Evolutionary conservation across 495 filamentous ascomycete species (phyloP), one percentile per base, ranked within the genome.

Genomic region (Poronia punctata): DNA sequence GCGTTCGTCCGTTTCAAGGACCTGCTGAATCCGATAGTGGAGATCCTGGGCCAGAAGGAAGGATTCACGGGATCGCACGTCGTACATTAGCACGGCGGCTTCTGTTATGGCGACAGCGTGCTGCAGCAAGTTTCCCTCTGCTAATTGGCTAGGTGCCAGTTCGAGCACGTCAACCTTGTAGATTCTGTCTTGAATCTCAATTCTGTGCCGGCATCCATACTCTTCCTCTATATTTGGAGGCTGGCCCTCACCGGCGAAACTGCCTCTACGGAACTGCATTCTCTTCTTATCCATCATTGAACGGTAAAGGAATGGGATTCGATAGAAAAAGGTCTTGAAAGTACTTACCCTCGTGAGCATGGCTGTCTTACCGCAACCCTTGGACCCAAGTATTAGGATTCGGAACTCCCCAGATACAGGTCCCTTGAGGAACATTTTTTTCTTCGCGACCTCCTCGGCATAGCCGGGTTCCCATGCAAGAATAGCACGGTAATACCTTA

Each of bases 311-410:
- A 18, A 36, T 19, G 15, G 22, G 25, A 14, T 9, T 36, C 9
- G 2, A 43, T 21, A 38, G 14, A 4, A 26, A 16, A 22, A 17
- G n/a, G 12, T 19, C n/a, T 26, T 21, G 40, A 5, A 26, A 26
- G 12, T 8, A 14, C 31, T 36, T 59, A 69, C 67, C 38, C 53
- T 53, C 0, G 61, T 65, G 4, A 71, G 41, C 9, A 71, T 50
- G 9, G 63, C 53, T 2, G 66, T 67, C 49, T 71, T 71, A 10
- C 67, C 66, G 30, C 52, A 54, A 1, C 60, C 63, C 8, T 64
- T 59, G 0, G 51, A 58, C 17, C 67, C 67, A 14, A 70, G 44
- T 18, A 70, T 53, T 11, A 71, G 49, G 17, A 70, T 43, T 35
- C 58, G 57, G 45, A 71, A 62, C 31, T 68, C 59, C 12, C 57